phyloP scores from a whole-genome alignment of 108 stramenopile genomes.

The Nannochloropsis gaditana region DNA sequence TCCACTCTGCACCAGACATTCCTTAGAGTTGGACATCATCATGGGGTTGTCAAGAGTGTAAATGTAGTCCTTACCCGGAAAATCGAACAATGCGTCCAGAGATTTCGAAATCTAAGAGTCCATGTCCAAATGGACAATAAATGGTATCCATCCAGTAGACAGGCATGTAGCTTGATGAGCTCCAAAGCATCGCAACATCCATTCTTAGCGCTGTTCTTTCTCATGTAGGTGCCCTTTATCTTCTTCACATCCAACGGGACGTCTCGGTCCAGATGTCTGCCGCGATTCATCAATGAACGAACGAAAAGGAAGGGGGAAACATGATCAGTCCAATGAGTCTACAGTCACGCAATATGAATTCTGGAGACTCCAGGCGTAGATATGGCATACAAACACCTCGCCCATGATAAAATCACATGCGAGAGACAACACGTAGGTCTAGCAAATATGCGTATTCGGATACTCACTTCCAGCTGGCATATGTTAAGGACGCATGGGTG shows the following conservation, averaged over 20 bases:
- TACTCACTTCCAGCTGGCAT: constrained; percentile 13
- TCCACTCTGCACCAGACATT: constrained; percentile 74
- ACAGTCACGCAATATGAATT: too few species aligned
- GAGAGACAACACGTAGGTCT: too few species aligned
- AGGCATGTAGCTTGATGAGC: constrained; percentile 86
- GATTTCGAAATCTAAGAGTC: constrained; percentile 74
- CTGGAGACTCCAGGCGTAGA: too few species aligned
- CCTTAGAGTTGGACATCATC: constrained; percentile 38
- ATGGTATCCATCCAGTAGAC: constrained; percentile 74
- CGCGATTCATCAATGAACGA: too few species aligned
- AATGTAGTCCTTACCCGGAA: constrained; percentile 23
- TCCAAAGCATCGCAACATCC: constrained; percentile 94
- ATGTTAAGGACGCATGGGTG: neutral
- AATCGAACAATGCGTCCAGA: constrained; percentile 51
- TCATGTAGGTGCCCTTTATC: neutral
- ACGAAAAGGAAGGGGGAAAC: too few species aligned
- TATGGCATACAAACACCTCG: too few species aligned
- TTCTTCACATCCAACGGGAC: neutral
- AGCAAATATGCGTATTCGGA: neutral
- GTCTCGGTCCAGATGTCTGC: neutral
- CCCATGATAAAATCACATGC: too few species aligned
- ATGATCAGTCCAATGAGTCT: too few species aligned
- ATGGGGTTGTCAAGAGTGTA: constrained; percentile 68
- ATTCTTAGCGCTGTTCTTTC: constrained; percentile 48
- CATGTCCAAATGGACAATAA: constrained; percentile 83